Evolutionary conservation across 257 asterid species (phyloP).

Genomic region (Paulownia fortunei): DNA sequence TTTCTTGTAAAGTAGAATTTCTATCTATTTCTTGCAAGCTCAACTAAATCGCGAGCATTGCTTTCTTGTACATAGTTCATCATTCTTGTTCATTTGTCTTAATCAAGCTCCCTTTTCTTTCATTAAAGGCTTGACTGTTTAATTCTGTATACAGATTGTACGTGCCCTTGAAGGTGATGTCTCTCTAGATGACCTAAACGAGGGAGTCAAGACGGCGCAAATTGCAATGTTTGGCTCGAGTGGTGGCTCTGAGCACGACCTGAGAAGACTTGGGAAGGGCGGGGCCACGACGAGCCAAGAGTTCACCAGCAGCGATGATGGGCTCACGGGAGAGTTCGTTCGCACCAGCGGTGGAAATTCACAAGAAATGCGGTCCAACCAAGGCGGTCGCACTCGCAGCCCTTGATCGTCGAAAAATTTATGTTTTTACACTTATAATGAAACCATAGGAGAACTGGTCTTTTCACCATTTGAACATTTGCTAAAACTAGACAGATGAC

Average conservation of each 20-base stretch:
- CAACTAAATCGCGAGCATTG: too few species aligned
- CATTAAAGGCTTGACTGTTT: background rate
- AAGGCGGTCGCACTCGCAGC: conserved; percentile 21
- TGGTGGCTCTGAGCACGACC: conserved; percentile 62
- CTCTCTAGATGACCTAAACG: conserved; percentile 64
- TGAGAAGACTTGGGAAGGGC: conserved; percentile 45
- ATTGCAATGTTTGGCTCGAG: conserved; percentile 47
- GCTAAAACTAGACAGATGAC: conserved; percentile 9
- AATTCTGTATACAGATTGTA: conserved; percentile 48
- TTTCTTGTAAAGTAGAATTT: too few species aligned
- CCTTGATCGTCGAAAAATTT: too few species aligned
- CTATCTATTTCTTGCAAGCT: too few species aligned
- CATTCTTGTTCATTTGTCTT: too few species aligned
- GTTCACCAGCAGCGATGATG: conserved; percentile 61
- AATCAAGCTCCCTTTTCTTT: too few species aligned
- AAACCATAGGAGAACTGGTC: background rate
- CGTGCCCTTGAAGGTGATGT: conserved; percentile 90
- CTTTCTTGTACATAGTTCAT: background rate
- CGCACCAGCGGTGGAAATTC: conserved; percentile 40
- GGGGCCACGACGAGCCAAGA: conserved; percentile 66
- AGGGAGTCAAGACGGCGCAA: conserved; percentile 47
- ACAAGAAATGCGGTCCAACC: conserved; percentile 33
- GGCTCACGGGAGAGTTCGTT: conserved; percentile 42
- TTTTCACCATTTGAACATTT: conserved; percentile 25
- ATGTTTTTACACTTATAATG: background rate